Evolutionary conservation across 2,329 filamentous ascomycete genomes (phyloP), one percentile per base, ranked within the genome.

Genomic region (Pseudogymnoascus sp.): DNA sequence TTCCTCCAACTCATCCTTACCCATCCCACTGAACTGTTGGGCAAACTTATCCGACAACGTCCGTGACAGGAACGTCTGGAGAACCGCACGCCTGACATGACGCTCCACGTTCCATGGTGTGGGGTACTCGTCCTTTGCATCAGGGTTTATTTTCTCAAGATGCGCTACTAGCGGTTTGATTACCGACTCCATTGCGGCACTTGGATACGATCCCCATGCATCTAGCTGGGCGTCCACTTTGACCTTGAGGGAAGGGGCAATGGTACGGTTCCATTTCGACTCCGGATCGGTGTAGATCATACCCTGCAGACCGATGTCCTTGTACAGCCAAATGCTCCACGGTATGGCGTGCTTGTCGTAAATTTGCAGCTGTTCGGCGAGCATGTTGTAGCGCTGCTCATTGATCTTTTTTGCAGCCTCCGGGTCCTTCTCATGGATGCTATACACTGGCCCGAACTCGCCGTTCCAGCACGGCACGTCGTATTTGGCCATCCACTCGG

Each of bases 311-410:
- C 81, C 80, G 39, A 84, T 78, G 62, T 84, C 81, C 68, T 84
- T 84, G 70, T 82, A 84, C 0, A 81, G 70, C 81, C 81, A 84
- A 67, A 86, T 86, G 11, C 74, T 79, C 84, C 83, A 86, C 60
- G 76, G 74, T 36, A 81, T 80, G 58, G 76, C 70, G 62, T 79
- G 70, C 69, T 78, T 76, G 60, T 79, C 76, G 68, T 84, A 84
- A 41, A 84, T 78, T 9, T 71, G 69, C 31, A 84, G 69, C 66
- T 81, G 79, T 13, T 76, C 74, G 10, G 75, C 74, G 3, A 81
- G 72, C 35, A 81, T 71, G 29, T 75, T 73, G 66, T 79, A 79
- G 3, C 79, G 71, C 47, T 75, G 72, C 59, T 75, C 68, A 60
- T 80, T 79, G 57, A 75, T 74, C 6, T 69, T 68, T 33, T 54